Base-by-base conservation (phyloP, 2,329 filamentous ascomycete genomes). In the Ophiostoma triangulosporum region DNA sequence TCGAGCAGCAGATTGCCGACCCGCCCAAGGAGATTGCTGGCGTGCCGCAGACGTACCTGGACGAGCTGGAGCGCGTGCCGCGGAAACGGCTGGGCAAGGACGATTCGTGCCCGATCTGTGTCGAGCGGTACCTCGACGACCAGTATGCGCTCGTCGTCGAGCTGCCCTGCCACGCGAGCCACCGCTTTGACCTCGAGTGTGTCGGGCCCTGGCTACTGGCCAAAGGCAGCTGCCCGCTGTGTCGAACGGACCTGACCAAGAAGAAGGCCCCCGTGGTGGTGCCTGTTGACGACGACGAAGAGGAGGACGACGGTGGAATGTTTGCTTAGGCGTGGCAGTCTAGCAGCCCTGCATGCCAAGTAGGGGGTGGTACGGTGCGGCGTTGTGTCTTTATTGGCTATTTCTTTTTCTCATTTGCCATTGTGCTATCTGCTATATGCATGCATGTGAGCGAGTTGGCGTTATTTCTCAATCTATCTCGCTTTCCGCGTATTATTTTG, bases 151-250 rank as follows among this genome's bases (percentile, higher is more conserved):
- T 84, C 2, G 79, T 84, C 12, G 81, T 84, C 27, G 73, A 80
- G 69, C 69, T 84, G 61, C 80, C 80, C 38, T 84, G 81, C 63
- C 70, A 79, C 60, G 70, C 69, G 31, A 68, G 64, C 38, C 81
- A 84, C 64, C 68, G 67, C 50, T 84, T 81, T 62, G 81, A 84
- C 61, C 65, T 84, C n/a, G 81, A 84, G 67, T 84, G 81, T 61
- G 78, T 84, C 2, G 76, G 73, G 3, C 80, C 81, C 6, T 84
- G 81, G 81, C 64, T 84, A 63, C 68, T 74, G 64, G 73, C 77
- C 61, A 81, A 83, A 65, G 80, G 80, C 35, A 81, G 72, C 31
- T 84, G 80, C 63, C 80, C 80, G 36, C 70, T 83, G 68, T 83
- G 80, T 64, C 68, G 81, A 56, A 73, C 76, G 63, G 77, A 81